Evolutionary conservation across 106 monocot species (phyloP), one percentile per base, ranked within the genome.

Genomic region (Hemerocallis citrina): DNA sequence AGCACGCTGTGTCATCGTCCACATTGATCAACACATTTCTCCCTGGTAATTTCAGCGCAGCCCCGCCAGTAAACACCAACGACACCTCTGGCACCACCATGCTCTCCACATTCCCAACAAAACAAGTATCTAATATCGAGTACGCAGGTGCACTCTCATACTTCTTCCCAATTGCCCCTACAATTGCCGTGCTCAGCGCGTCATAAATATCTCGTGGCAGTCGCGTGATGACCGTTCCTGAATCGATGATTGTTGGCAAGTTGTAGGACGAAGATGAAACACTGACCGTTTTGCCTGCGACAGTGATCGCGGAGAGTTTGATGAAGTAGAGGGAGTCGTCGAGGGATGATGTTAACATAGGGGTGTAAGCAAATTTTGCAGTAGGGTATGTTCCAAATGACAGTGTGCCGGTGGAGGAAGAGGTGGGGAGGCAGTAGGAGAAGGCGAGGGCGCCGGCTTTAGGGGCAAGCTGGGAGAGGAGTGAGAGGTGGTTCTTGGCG

Each of bases 351-450:
- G 34, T 16, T 5, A 68, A 36, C 76, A 88, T 67, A 1, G 79
- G 76, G 10, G 88, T 88, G 76, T 52, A 88, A 0, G 71, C 15
- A 34, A 45, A 71, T 22, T 22, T 16, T 0, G 63, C 2, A 2
- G 64, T 12, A 20, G 28, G 5, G 52, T 63, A 55, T 37, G 66
- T 34, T 9, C 86, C 86, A 14, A 84, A 40, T n/a, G 86, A 78
- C 30, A 96, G 64, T 52, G 52, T 81, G 1, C 95, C 95, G 8
- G 79, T 11, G 49, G 75, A 67, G 25, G 85, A 31, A 1, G 68
- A 35, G 2, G 85, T 72, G 21, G 95, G 95, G 35, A 95, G 95
- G 77, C 95, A 95, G 71, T 95, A 95, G 48, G 86, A 75, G 85
- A 95, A 95, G 35, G 86, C 42, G 37, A 11, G 11, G 59, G 67